phyloP scores from a whole-genome alignment of 2,329 filamentous ascomycete species.

The Botrytis deweyae region DNA sequence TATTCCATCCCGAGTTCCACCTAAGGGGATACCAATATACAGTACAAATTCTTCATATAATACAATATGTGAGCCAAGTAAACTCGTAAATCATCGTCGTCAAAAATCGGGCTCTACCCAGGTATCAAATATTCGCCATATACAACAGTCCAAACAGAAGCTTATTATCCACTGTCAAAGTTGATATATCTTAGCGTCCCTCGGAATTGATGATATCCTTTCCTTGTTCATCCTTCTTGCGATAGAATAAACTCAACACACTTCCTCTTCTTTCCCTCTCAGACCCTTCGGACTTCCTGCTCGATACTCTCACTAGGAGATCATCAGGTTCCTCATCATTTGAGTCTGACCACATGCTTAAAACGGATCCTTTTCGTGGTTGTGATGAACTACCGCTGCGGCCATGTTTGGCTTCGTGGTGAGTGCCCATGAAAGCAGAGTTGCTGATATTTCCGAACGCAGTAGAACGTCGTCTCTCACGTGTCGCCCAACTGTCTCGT shows the following conservation, averaged over 20 bases:
- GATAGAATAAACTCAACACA: conserved; percentile 9
- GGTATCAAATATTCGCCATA: background rate
- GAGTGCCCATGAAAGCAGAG: conserved; percentile 10
- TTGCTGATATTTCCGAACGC: conserved; percentile 13
- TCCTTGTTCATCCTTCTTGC: conserved; percentile 17
- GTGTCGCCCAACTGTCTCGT: conserved; percentile 5
- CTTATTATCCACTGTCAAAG: background rate
- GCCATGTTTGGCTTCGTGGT: conserved; percentile 13
- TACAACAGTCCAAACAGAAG: background rate
- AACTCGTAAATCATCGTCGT: background rate
- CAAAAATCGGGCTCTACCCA: background rate
- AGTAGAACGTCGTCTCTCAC: conserved; percentile 17
- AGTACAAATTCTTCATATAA: background rate
- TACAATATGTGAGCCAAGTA: background rate
- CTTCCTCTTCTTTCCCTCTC: background rate
- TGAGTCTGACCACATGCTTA: conserved; percentile 14
- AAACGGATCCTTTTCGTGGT: conserved; percentile 5
- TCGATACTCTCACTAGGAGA: conserved; percentile 3
- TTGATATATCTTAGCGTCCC: background rate
- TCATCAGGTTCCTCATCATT: conserved; percentile 16
- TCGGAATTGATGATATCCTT: conserved; percentile 17
- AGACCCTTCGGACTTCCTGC: background rate
- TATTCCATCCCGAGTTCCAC: background rate
- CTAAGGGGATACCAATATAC: background rate
- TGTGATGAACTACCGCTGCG: background rate